Evolutionary conservation across 192 early-diverging fungal species (phyloP).

Genomic region (Dissophora globulifera): DNA sequence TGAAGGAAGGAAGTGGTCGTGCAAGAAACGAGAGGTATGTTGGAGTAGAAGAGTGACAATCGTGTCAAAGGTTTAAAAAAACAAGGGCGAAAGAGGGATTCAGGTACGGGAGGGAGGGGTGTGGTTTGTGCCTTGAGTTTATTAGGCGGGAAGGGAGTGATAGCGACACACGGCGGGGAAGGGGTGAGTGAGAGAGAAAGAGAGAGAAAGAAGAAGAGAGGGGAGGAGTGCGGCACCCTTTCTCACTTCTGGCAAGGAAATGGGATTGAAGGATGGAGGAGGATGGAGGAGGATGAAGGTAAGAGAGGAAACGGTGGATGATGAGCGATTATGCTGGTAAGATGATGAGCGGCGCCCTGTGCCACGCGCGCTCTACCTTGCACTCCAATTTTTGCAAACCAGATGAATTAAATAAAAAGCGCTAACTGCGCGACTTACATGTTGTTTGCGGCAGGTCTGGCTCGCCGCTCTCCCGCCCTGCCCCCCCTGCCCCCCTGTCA

Average conservation of each 20-base stretch:
- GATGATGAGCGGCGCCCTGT: too few species aligned
- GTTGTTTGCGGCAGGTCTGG: too few species aligned
- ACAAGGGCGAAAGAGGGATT: neutral
- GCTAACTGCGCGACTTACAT: too few species aligned
- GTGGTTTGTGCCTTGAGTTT: too few species aligned
- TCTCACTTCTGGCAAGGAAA: neutral
- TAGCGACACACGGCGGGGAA: neutral
- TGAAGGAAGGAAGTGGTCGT: neutral
- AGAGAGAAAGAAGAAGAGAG: neutral
- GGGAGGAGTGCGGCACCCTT: neutral
- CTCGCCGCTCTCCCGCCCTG: too few species aligned
- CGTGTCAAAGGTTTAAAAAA: neutral
- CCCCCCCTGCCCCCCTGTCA: too few species aligned
- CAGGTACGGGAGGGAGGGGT: neutral
- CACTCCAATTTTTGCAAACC: too few species aligned
- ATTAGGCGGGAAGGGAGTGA: neutral
- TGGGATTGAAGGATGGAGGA: neutral
- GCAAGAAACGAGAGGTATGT: neutral
- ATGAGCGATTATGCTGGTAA: too few species aligned
- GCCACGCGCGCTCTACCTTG: too few species aligned
- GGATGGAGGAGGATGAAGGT: neutral
- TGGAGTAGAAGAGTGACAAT: conserved; percentile 15
- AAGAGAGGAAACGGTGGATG: too few species aligned
- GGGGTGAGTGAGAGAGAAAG: neutral
- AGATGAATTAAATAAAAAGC: too few species aligned